phyloP scores from a whole-genome alignment of 1,139 yeast genomes.

The Taiozyma sp. region DNA sequence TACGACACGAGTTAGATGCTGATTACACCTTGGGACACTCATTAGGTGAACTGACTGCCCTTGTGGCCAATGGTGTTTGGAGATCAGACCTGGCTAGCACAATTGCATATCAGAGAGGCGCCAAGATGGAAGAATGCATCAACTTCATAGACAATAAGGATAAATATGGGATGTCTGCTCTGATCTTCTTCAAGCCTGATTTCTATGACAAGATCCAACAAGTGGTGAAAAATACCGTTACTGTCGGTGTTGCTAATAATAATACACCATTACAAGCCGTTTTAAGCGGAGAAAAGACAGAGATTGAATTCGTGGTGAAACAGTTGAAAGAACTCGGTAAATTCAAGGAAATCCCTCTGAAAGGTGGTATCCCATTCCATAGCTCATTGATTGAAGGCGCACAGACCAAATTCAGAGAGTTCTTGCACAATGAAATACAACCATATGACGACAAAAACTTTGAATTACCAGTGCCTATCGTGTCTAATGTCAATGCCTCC shows the following conservation, averaged over 20 bases:
- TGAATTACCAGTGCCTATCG: constrained; percentile 27
- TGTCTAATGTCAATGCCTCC: constrained; percentile 35
- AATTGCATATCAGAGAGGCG: constrained; percentile 39
- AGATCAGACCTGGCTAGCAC: constrained; percentile 27
- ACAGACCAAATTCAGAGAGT: constrained; percentile 28
- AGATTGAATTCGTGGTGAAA: constrained; percentile 20
- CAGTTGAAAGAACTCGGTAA: constrained; percentile 24
- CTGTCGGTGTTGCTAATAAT: constrained; percentile 34
- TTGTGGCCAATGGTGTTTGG: constrained; percentile 37
- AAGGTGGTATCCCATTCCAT: constrained; percentile 47
- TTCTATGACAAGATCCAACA: constrained; percentile 23
- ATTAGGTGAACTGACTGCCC: constrained; percentile 51
- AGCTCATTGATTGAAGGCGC: constrained; percentile 30
- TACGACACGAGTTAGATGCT: constrained; percentile 26
- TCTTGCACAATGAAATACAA: constrained; percentile 14
- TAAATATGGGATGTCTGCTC: constrained; percentile 37
- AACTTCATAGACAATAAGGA: constrained; percentile 13
- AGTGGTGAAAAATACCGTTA: constrained; percentile 5
- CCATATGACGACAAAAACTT: constrained; percentile 5
- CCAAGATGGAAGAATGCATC: constrained; percentile 34
- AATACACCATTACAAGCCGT: constrained; percentile 37
- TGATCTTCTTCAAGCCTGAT: constrained; percentile 28
- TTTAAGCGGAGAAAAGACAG: constrained; percentile 31
- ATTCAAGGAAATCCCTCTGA: constrained; percentile 30
- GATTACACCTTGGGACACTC: constrained; percentile 49